phyloP scores from a whole-genome alignment of 2,329 filamentous ascomycete species.

The Fusarium musae region DNA sequence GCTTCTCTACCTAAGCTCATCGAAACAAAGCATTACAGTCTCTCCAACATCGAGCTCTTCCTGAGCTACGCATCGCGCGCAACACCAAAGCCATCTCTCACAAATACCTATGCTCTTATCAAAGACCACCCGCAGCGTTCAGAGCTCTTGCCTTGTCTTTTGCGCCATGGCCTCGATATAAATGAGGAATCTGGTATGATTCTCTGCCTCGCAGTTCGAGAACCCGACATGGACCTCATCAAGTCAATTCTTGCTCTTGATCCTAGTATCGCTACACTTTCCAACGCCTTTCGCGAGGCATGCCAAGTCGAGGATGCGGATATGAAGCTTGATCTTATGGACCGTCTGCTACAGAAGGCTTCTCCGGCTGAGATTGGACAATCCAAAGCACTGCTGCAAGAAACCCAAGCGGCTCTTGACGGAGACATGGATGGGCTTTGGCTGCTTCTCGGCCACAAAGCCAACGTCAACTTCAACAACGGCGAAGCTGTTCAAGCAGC shows the following conservation, averaged over 20 bases:
- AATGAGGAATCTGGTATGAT: background rate
- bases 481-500: slow-evolving; percentile 7
- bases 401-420: background rate
- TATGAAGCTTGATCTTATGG: background rate
- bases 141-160: background rate
- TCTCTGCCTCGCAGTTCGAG: background rate
- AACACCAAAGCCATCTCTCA: background rate
- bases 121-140: background rate
- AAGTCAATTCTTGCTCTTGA: background rate
- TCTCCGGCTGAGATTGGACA: slow-evolving; percentile 12
- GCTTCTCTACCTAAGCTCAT: background rate
- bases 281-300: background rate
- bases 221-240: background rate
- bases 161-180: background rate
- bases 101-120: background rate
- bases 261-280: background rate
- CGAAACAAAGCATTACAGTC: background rate
- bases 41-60: background rate
- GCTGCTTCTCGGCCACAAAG: slow-evolving; percentile 6
- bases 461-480: slow-evolving; percentile 8
- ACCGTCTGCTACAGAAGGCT: background rate
- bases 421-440: background rate
- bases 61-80: background rate
- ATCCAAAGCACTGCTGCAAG: background rate
- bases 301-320: background rate